Evolutionary conservation across 768 basidiomycete species (phyloP).

Genomic region (Mycena capillaripes): DNA sequence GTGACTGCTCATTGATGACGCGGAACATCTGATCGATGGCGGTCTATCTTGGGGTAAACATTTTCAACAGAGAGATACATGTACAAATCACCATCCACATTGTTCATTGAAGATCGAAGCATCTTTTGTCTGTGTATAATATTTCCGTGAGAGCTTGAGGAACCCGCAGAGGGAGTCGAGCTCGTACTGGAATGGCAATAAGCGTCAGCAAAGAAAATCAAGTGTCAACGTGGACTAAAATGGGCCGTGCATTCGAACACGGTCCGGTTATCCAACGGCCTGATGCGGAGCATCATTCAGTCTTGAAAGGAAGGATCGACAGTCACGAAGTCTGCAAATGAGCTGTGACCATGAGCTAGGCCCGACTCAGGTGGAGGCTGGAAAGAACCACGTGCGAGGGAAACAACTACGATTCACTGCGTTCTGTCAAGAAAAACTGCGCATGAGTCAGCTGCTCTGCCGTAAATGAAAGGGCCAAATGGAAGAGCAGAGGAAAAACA

Average conservation of each 20-base stretch:
- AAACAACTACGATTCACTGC: no score
- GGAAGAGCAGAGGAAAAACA: no score
- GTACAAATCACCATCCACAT: constrained; percentile 56
- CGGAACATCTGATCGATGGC: constrained; percentile 82
- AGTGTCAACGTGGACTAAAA: constrained; percentile 41
- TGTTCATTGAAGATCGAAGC: constrained; percentile 77
- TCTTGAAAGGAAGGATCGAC: constrained; percentile 63
- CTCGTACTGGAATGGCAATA: constrained; percentile 63
- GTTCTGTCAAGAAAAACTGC: no score
- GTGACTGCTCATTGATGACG: constrained; percentile 84
- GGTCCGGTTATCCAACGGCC: constrained; percentile 75
- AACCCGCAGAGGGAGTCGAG: constrained; percentile 86
- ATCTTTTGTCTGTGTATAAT: constrained; percentile 79
- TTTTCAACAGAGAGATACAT: no score
- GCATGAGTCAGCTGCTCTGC: no score
- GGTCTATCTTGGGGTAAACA: constrained; percentile 62
- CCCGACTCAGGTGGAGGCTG: constrained; percentile 86
- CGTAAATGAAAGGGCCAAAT: no score
- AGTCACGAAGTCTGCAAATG: constrained; percentile 75
- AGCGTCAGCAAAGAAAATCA: no score
- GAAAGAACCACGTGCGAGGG: constrained; percentile 70
- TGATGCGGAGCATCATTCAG: constrained; percentile 43
- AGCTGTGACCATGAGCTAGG: constrained; percentile 72
- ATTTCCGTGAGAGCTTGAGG: constrained; percentile 81
- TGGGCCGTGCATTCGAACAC: constrained; percentile 88